Conservation (phyloP, 305 asterid species). For the Solanum aculeatissimum region DNA sequence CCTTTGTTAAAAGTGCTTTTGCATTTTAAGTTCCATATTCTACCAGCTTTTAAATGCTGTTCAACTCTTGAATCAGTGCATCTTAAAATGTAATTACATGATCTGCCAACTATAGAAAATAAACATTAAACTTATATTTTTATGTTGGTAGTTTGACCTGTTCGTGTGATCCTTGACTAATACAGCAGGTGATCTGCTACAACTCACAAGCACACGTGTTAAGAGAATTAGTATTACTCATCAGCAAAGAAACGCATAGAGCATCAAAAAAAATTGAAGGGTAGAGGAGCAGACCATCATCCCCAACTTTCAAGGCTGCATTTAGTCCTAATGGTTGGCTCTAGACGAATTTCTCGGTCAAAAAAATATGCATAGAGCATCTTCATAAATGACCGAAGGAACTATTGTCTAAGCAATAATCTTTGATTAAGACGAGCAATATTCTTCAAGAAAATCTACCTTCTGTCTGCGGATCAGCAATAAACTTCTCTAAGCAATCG, state of each 20-base stretch:
- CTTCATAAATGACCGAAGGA: background rate
- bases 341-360: background rate
- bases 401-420: background rate
- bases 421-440: background rate
- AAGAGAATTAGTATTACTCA: background rate
- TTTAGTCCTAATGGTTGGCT: background rate
- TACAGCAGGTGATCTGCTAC: background rate
- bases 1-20: background rate
- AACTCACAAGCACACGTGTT: background rate
- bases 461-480: conserved; percentile 92
- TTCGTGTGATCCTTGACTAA: background rate
- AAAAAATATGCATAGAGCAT: background rate
- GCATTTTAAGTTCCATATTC: background rate
- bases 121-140: background rate
- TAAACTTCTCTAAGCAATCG: conserved; percentile 79
- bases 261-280: background rate
- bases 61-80: background rate
- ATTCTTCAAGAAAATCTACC: conserved; percentile 31
- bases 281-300: background rate
- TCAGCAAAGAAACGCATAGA: background rate
- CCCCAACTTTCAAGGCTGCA: background rate
- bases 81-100: background rate
- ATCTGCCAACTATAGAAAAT: background rate
- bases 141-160: background rate
- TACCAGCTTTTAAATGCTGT: background rate